Evolutionary conservation across 768 basidiomycete species (phyloP).

Genomic region (Lactarius hatsudake): DNA sequence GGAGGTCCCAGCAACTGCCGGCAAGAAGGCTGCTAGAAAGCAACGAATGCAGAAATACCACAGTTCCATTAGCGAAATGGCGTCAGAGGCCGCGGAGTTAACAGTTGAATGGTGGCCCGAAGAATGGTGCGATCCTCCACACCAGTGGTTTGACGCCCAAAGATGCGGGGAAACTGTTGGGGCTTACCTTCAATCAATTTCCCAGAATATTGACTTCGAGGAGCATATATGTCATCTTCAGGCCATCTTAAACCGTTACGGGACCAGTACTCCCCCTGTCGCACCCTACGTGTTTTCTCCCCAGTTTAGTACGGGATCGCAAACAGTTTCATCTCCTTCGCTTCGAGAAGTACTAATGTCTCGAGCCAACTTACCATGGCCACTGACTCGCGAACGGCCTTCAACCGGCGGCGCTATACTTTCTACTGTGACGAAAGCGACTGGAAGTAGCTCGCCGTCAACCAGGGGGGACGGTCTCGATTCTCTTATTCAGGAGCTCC

Average conservation of each 20-base stretch:
- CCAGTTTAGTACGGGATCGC: not conserved
- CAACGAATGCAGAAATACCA: not conserved
- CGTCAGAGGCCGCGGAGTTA: conserved; percentile 25
- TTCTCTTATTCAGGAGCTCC: conserved; percentile 8
- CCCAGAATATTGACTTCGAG: not conserved
- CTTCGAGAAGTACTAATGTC: not conserved
- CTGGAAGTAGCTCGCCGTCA: not conserved
- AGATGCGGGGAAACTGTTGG: not conserved
- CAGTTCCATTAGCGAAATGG: not conserved
- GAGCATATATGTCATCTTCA: conserved; percentile 4
- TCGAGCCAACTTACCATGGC: not conserved
- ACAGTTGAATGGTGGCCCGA: not conserved
- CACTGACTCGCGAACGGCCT: too few species aligned
- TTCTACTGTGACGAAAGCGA: not conserved
- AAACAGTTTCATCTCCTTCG: not conserved
- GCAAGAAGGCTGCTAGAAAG: not conserved
- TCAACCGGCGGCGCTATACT: not conserved
- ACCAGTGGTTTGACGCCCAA: not conserved
- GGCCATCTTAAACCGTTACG: not conserved
- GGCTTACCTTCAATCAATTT: not conserved
- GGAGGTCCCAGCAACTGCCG: not conserved
- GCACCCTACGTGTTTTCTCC: not conserved
- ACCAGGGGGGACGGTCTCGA: not conserved
- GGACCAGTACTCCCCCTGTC: not conserved
- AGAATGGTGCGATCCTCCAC: not conserved